Conservation (phyloP, 2,329 filamentous ascomycete species). For the Clonostachys chloroleuca region DNA sequence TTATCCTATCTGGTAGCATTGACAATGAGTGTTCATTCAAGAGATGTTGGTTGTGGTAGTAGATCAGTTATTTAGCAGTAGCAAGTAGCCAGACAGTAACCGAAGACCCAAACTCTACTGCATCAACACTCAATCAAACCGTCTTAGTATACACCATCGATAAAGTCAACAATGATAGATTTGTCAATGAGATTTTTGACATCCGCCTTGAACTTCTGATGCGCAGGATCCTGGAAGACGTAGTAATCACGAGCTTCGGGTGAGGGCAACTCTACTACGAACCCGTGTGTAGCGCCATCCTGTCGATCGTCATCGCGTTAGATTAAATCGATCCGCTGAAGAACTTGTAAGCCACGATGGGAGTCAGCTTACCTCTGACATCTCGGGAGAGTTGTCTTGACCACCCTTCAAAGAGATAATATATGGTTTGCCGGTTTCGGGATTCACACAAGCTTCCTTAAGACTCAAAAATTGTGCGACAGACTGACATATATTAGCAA, state of each 20-base stretch:
- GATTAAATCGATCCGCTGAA: not conserved
- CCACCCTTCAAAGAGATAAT: constrained; percentile 53
- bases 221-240: constrained; percentile 54
- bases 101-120: too few species aligned
- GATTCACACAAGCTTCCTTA: not conserved
- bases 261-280: constrained; percentile 60
- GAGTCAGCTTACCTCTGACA: constrained; percentile 38
- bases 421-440: constrained; percentile 34
- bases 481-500: too few species aligned
- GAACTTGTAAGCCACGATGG: too few species aligned
- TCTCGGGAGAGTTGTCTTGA: constrained; percentile 54
- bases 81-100: too few species aligned
- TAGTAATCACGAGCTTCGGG: constrained; percentile 63
- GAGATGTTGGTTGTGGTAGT: too few species aligned
- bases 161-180: not conserved
- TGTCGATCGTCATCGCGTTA: constrained; percentile 10
- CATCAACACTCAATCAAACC: not conserved
- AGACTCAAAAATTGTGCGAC: constrained; percentile 8
- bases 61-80: too few species aligned
- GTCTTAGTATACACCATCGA: not conserved
- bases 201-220: constrained; percentile 41
- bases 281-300: constrained; percentile 61
- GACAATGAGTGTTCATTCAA: too few species aligned
- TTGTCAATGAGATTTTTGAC: constrained; percentile 24
- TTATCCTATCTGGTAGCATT: too few species aligned